These are phyloP conservation scores for Canna indica DNA, from an alignment of 176 grass and related monocot genomes.

Conservation along the genomic window DNA sequence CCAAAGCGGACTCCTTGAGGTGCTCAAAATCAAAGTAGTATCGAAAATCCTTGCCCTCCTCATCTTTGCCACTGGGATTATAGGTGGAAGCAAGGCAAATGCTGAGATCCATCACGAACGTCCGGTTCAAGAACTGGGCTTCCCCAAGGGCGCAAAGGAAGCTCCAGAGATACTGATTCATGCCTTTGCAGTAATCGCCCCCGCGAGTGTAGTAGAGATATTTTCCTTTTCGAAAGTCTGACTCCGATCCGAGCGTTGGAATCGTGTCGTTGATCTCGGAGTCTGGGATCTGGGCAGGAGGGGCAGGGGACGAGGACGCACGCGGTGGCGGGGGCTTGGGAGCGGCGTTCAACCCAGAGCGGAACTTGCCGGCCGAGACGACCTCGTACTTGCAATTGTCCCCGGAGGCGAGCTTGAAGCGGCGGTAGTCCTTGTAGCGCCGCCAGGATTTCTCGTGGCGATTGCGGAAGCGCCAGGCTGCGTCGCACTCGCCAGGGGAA, in stretches of 20 bases:
- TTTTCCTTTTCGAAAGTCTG: constrained; percentile 56
- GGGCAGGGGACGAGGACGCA: neutral
- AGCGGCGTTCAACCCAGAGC: constrained; percentile 63
- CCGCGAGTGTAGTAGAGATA: constrained; percentile 90
- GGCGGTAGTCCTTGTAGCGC: constrained; percentile 75
- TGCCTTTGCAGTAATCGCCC: constrained; percentile 91
- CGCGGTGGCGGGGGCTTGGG: constrained; percentile 17
- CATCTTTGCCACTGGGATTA: constrained; percentile 60
- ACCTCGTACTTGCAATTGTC: constrained; percentile 56
- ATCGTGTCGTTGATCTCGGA: constrained; percentile 84
- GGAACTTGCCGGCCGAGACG: constrained; percentile 55
- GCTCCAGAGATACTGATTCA: constrained; percentile 93
- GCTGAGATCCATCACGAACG: constrained; percentile 74
- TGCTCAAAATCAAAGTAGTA: constrained; percentile 97
- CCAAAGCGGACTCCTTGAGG: constrained; percentile 52
- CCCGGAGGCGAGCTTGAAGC: constrained; percentile 40
- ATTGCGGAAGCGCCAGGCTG: constrained; percentile 85
- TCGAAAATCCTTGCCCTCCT: constrained; percentile 79
- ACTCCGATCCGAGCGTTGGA: constrained; percentile 58
- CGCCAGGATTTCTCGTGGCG: constrained; percentile 79
- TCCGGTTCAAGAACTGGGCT: constrained; percentile 88
- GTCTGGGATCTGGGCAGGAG: constrained; percentile 17
- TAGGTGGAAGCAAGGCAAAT: constrained; percentile 66
- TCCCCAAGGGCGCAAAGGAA: constrained; percentile 86
- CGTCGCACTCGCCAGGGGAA: constrained; percentile 50